Conservation (phyloP, 306 rosid genomes). For the Vachellia pachyceras region DNA sequence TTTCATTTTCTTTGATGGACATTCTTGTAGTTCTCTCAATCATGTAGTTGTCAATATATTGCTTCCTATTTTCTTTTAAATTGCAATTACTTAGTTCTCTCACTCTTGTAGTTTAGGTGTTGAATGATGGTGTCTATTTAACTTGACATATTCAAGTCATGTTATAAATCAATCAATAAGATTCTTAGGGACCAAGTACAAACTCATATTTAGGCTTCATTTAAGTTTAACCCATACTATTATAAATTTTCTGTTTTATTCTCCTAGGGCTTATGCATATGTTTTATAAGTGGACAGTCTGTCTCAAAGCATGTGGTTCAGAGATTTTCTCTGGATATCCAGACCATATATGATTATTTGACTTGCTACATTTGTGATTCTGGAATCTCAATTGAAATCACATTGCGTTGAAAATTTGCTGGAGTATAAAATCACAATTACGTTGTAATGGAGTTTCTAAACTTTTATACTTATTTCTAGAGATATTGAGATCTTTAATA, state of each 20-base stretch:
- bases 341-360: not conserved
- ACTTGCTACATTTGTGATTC: not conserved
- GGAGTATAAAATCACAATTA: not conserved
- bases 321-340: not conserved
- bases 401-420: not conserved
- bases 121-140: not conserved
- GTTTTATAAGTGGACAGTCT: not conserved
- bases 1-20: not conserved
- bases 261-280: not conserved
- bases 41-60: not conserved
- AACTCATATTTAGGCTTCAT: not conserved
- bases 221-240: not conserved
- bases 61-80: not conserved
- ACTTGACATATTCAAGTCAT: constrained; percentile 4
- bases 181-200: not conserved
- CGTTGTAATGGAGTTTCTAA: not conserved
- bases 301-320: not conserved
- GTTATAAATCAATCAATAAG: not conserved
- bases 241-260: not conserved
- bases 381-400: not conserved
- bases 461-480: not conserved
- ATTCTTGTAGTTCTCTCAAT: not conserved
- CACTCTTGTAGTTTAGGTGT: not conserved
- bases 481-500: not conserved
- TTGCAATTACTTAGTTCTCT: not conserved